Conservation (phyloP, 2,329 filamentous ascomycete genomes). For the Aspergillus fructus region DNA sequence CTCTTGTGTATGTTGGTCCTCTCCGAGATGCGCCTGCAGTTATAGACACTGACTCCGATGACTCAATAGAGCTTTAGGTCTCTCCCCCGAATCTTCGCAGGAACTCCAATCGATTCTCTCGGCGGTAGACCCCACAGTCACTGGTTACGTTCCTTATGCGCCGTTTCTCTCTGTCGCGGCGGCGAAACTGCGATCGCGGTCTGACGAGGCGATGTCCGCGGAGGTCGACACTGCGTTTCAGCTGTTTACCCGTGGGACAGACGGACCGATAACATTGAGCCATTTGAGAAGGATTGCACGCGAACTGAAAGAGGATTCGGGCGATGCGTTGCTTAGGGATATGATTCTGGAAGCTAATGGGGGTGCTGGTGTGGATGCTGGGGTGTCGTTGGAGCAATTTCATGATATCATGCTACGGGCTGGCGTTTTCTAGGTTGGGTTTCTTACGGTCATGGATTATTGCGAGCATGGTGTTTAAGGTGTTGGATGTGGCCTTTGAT, state of each 20-base stretch:
- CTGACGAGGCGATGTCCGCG: constrained; percentile 55
- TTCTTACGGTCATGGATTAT: not conserved
- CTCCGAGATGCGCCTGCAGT: not conserved
- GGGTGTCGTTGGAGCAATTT: constrained; percentile 78
- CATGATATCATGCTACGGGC: constrained; percentile 81
- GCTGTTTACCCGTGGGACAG: constrained; percentile 65
- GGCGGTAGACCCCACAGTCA: constrained; percentile 77
- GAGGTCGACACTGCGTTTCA: constrained; percentile 81
- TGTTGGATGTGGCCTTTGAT: not conserved
- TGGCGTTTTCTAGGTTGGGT: constrained; percentile 68
- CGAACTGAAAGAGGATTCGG: constrained; percentile 78
- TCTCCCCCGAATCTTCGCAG: constrained; percentile 60
- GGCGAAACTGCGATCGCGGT: constrained; percentile 69
- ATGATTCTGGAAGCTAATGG: constrained; percentile 96
- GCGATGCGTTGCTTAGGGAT: constrained; percentile 79
- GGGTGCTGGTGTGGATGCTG: constrained; percentile 67
- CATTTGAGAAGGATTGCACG: constrained; percentile 77
- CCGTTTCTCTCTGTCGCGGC: constrained; percentile 87
- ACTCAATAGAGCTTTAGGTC: constrained; percentile 69
- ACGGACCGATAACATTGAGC: constrained; percentile 70
- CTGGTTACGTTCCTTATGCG: constrained; percentile 74
- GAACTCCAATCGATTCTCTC: constrained; percentile 76
- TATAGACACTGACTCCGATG: not conserved
- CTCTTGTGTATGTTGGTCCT: constrained; percentile 62
- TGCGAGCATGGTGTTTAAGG: not conserved